Base-by-base conservation (phyloP, 2,329 filamentous ascomycete species). In the Alternaria atra region DNA sequence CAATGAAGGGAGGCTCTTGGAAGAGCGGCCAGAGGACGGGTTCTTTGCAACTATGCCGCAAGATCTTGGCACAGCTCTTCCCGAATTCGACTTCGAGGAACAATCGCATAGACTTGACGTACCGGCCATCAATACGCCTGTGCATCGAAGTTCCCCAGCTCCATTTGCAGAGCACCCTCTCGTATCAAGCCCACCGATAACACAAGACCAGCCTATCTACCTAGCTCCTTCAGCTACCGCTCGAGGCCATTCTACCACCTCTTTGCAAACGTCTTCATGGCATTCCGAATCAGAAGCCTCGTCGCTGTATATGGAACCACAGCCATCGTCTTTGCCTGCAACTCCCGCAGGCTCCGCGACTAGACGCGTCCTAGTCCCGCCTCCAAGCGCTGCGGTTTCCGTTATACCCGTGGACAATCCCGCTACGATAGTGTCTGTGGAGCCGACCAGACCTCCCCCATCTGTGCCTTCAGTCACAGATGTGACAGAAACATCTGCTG, bases 1-100 rank as follows among this genome's bases (percentile, higher is more conserved):
- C 27, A 75, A 76, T 43, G 67, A 72, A 51, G 75, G 73, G 9
- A 67, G 72, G 40, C 60, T 76, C 15, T 50, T 71, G 35, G 73
- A 76, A 55, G 63, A 71, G 23, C 57, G 52, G 12, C 48, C 46
- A 13, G 54, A 66, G 27, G 51, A 50, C 8, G 56, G 63, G 9
- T 50, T 47, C 25, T 32, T 64, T n/a, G 23, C 23, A 9, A 58
- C 54, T 8, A 58, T 64, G 30, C 30, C 59, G 15, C 52, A 52
- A 25, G 51, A 61, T 20, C 55, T 69, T n/a, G 54, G 39, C 4
- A 17, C 40, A 13, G 52, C 51, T 17, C 56, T 55, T 35, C 13
- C 42, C 9, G 56, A 59, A 29, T 13, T 42, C 12, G 32, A 30
- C n/a, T 32, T 46, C 13, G 35, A 43, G 7, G 17, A 43, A 55